Conservation (phyloP, 352 stramenopile species). For the Phytopythium litorale region DNA sequence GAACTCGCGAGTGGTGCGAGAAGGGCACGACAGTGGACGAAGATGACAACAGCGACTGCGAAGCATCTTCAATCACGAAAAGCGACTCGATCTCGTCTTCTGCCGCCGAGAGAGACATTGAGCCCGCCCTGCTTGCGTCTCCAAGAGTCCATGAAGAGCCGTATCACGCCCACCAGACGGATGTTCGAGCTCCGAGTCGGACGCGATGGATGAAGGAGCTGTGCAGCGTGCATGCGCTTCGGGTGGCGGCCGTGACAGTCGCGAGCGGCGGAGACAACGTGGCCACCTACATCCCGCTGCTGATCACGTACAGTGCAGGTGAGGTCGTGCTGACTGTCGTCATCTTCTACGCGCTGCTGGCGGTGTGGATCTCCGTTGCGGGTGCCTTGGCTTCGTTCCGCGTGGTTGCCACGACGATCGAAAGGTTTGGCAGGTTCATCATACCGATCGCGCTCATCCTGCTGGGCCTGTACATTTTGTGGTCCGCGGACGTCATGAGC, state of each 20-base stretch:
- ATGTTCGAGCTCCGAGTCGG: too few relatives aligned
- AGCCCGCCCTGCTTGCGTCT: not conserved
- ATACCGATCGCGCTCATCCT: constrained; percentile 6
- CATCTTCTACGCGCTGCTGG: constrained; percentile 8
- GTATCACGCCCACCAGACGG: not conserved
- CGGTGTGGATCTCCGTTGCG: constrained; percentile 5
- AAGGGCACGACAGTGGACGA: not conserved
- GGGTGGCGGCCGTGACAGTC: constrained; percentile 5
- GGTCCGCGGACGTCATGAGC: not conserved
- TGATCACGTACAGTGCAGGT: not conserved
- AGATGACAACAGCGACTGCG: not conserved
- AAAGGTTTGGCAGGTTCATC: constrained; percentile 4
- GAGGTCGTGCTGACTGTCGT: constrained; percentile 7
- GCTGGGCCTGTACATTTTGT: constrained; percentile 9
- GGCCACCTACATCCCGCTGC: constrained; percentile 6
- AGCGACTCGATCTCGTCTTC: not conserved
- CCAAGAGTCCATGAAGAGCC: too few relatives aligned
- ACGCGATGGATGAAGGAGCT: not conserved
- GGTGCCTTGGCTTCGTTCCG: constrained; percentile 2
- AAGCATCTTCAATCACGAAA: not conserved
- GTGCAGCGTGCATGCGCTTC: constrained; percentile 4
- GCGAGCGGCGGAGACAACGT: constrained; percentile 10
- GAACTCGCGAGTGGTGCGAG: constrained; percentile 5
- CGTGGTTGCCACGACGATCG: constrained; percentile 2
- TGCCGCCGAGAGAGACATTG: not conserved